Base-by-base conservation (phyloP, 352 stramenopile species). In the Globisporangium uncinulatum region DNA sequence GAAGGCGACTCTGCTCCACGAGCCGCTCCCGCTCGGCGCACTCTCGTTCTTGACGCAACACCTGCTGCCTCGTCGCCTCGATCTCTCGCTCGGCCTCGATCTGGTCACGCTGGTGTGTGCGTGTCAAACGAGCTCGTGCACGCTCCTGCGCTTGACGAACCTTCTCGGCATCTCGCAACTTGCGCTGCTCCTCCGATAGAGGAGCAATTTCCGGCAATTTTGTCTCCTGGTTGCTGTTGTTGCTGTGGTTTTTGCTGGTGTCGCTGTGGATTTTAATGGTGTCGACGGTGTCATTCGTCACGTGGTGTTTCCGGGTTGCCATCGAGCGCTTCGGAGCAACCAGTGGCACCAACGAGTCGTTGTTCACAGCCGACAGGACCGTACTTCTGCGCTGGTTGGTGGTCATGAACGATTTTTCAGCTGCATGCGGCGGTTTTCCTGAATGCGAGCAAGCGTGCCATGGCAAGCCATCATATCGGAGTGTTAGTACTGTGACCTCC, bases 131-230 rank as follows among this genome's bases (percentile, higher is more conserved):
- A 0, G 78, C 78, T 6, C 69, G 67, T 15, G 78, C 79, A 15
- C 79, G 73, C 47, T 89, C 76, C 49, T 85, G 78, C 1, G 78
- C 78, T 9, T 89, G 79, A 0, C 74, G 73, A 29, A 86, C 70
- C 47, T 68, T 78, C 51, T 83, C 67, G 1, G 56, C 29, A 19
- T 74, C 67, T 1, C 62, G 56, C 46, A 76, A 51, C 39, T 62
- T 74, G 17, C 59, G 66, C 57, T 73, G 66, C 21, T 75, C 65
- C 2, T 65, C 70, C 1, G 50, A 68, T 3, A 61, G 19, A 14
- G 41, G 52, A 20, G 61, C 62, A 42, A 74, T 66, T 43, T 68
- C 55, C 2, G 70, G 69, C 0, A 73, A 14, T n/a, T 13, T 56
- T n/a, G 19, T 65, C 21, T 65, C 62, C 31, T 60, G 59, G 13